Percentiles rank a stretch among this genome's conserved stretches.
phyloP scores from a whole-genome alignment of 2,329 filamentous ascomycete genomes.

The Cadophora gregata region DNA sequence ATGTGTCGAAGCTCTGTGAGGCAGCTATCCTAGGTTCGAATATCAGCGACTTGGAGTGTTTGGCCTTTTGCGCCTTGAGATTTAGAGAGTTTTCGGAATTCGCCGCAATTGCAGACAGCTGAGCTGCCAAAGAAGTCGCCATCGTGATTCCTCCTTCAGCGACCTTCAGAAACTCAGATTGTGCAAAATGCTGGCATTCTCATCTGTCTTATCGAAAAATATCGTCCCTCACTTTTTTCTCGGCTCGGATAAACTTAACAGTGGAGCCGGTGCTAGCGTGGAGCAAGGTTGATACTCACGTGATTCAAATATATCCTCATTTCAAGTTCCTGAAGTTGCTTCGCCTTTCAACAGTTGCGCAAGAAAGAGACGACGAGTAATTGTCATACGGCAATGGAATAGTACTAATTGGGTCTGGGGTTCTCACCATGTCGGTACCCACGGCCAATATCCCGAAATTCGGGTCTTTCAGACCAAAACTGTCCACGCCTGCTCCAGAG shows the following conservation, averaged over 20 bases:
- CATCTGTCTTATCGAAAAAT: constrained; percentile 19
- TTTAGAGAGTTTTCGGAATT: constrained; percentile 91
- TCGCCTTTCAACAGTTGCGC: background rate
- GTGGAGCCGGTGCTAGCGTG: background rate
- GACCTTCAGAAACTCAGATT: background rate
- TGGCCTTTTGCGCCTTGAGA: constrained; percentile 88
- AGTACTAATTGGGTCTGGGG: constrained; percentile 19
- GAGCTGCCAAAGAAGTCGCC: constrained; percentile 87
- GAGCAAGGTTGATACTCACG: constrained; percentile 7
- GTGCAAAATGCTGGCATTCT: background rate
- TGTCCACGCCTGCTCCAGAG: constrained; percentile 25
- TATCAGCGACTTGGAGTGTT: constrained; percentile 93
- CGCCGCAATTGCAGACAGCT: constrained; percentile 90
- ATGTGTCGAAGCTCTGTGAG: constrained; percentile 86
- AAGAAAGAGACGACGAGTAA: background rate
- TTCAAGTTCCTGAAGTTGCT: background rate
- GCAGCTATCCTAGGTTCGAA: constrained; percentile 87
- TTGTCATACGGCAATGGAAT: constrained; percentile 27
- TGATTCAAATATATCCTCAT: constrained; percentile 2
- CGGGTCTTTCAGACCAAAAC: constrained; percentile 71
- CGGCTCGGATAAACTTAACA: constrained; percentile 19
- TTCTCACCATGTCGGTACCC: constrained; percentile 36
- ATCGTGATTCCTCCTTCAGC: constrained; percentile 52
- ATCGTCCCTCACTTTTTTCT: constrained; percentile 23
- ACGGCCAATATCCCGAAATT: constrained; percentile 67